Percentiles rank a stretch among this genome's conserved stretches.
These are phyloP conservation scores for Limnanthes douglasii DNA, from an alignment of 345 rosid species.

Conservation along the genomic window DNA sequence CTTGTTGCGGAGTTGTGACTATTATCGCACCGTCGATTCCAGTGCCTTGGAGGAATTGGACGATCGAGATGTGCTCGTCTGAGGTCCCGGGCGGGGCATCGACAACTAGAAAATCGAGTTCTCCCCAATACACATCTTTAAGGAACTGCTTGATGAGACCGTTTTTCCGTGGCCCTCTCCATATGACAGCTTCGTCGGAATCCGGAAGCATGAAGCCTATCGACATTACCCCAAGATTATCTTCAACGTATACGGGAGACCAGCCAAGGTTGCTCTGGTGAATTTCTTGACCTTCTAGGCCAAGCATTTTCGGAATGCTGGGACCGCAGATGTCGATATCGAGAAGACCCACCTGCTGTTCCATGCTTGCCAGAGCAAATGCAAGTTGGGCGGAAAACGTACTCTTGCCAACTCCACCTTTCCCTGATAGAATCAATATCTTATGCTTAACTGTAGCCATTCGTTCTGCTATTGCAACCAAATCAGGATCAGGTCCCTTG, in stretches of 20 bases:
- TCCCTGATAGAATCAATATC: conserved; percentile 79
- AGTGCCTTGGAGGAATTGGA: conserved; percentile 68
- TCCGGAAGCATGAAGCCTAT: conserved; percentile 93
- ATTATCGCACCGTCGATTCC: conserved; percentile 92
- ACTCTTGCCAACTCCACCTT: conserved; percentile 98
- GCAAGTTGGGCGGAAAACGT: conserved; percentile 91
- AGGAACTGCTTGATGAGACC: conserved; percentile 86
- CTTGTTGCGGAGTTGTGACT: conserved; percentile 90
- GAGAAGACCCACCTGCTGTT: conserved; percentile 79
- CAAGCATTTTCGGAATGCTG: conserved; percentile 94
- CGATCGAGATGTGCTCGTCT: conserved; percentile 89
- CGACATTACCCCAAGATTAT: conserved; percentile 96
- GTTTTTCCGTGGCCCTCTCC: conserved; percentile 96
- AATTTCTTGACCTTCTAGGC: conserved; percentile 88
- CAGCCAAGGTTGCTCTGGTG: conserved; percentile 98
- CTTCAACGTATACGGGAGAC: conserved; percentile 93
- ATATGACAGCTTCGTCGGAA: conserved; percentile 91
- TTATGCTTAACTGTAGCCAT: conserved; percentile 95
- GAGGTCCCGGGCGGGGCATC: conserved; percentile 99
- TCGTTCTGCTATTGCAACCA: conserved; percentile 82
- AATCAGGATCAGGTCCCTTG: conserved; percentile 94
- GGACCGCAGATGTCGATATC: conserved; percentile 95
- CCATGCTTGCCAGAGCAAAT: conserved; percentile 72
- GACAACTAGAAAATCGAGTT: conserved; percentile 74
- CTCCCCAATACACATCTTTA: conserved; percentile 92